These are phyloP conservation scores for Didymellaceae sp. DNA, from an alignment of 2,329 filamentous ascomycete genomes.

Conservation along the genomic window DNA sequence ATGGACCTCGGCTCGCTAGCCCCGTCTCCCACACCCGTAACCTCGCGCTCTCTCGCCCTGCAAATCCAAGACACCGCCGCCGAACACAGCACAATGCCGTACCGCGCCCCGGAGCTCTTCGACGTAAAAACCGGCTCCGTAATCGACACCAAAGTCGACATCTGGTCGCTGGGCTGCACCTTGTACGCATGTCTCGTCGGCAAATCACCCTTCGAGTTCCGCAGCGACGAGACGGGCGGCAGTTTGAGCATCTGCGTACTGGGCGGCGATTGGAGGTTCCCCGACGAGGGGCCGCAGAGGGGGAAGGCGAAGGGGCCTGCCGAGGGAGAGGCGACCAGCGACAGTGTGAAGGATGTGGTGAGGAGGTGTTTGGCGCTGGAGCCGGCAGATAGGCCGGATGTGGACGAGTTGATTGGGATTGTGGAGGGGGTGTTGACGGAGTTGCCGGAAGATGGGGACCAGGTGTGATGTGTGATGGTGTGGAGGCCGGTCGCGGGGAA, in stretches of 20 bases:
- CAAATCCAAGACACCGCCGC: conserved; percentile 93
- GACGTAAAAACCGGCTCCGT: conserved; percentile 93
- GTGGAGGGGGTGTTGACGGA: conserved; percentile 75
- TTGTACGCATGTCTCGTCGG: conserved; percentile 95
- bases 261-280: conserved; percentile 95
- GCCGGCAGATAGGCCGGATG: conserved; percentile 83
- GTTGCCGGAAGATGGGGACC: conserved; percentile 69
- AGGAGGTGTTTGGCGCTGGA: conserved; percentile 86
- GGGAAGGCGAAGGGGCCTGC: conserved; percentile 59
- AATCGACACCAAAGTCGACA: conserved; percentile 96
- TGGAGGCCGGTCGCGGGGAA: too few species aligned
- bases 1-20: conserved; percentile 97
- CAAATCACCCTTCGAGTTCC: conserved; percentile 95
- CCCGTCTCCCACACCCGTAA: conserved; percentile 85
- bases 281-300: conserved; percentile 73
- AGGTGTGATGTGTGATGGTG: too few species aligned
- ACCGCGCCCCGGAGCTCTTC: conserved; percentile 95
- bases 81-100: conserved; percentile 98
- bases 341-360: conserved; percentile 85
- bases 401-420: conserved; percentile 80
- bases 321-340: conserved; percentile 70
- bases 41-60: conserved; percentile 86
- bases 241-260: conserved; percentile 91
- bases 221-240: conserved; percentile 94
- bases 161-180: conserved; percentile 98